A percentile compares a stretch with the other conserved stretches of the same genome.
Evolutionary conservation across 2,329 filamentous ascomycete genomes (phyloP).

Genomic region (Ceratocystis cacaofunesta): DNA sequence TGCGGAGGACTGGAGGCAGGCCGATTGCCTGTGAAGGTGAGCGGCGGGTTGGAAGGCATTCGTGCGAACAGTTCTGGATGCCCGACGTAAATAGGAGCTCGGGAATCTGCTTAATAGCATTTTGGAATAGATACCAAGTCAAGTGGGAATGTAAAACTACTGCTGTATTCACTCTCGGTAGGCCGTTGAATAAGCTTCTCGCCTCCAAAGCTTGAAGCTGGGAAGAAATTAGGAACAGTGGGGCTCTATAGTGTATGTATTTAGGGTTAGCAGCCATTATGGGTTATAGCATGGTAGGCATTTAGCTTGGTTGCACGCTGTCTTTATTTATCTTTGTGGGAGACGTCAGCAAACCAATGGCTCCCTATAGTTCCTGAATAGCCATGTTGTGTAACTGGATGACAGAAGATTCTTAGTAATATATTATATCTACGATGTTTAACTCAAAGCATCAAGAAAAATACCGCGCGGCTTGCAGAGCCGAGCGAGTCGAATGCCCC

Average conservation of each 20-base stretch:
- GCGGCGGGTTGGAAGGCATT: neutral
- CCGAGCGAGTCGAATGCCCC: neutral
- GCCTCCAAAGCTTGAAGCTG: neutral
- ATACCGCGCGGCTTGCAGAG: neutral
- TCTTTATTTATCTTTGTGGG: neutral
- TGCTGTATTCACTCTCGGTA: too few relatives aligned
- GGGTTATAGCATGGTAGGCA: neutral
- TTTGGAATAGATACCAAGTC: neutral
- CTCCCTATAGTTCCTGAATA: neutral
- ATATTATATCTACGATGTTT: neutral
- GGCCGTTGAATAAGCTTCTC: too few relatives aligned
- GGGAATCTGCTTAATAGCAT: neutral
- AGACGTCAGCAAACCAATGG: neutral
- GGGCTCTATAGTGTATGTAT: neutral
- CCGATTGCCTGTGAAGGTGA: neutral
- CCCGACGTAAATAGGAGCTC: neutral
- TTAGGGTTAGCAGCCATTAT: neutral
- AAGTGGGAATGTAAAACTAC: neutral
- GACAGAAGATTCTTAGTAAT: neutral
- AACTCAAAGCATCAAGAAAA: neutral
- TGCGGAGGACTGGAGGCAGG: conserved; percentile 19
- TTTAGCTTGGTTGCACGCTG: neutral
- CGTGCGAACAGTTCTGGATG: neutral
- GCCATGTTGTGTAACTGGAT: neutral
- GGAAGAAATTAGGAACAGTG: neutral